phyloP scores from a whole-genome alignment of 202 grass and related monocot species.

The Elaeis oleifera region DNA sequence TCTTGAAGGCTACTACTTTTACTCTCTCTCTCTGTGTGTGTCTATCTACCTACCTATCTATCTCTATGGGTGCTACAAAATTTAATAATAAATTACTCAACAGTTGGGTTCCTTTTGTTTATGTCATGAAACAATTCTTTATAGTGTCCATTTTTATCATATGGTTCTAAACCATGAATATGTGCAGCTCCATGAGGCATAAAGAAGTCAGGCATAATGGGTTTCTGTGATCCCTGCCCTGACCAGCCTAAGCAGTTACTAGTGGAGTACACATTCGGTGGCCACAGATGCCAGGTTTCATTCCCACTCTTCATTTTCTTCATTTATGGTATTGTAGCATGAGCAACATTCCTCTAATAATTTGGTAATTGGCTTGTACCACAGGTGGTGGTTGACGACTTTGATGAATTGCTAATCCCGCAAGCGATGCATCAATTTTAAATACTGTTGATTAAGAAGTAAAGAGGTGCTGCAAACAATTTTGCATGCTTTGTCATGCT shows the following conservation, averaged over 20 bases:
- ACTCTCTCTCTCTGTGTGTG: too few relatives aligned
- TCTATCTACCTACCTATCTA: too few relatives aligned
- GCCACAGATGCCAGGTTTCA: slow-evolving; percentile 65
- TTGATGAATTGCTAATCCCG: slow-evolving; percentile 48
- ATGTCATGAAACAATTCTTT: neutral
- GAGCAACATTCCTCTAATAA: slow-evolving; percentile 15
- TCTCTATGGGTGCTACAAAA: too few relatives aligned
- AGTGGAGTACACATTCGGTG: slow-evolving; percentile 67
- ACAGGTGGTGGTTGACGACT: slow-evolving; percentile 72
- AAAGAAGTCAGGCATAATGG: slow-evolving; percentile 98
- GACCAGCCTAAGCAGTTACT: slow-evolving; percentile 67
- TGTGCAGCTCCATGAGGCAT: slow-evolving; percentile 88
- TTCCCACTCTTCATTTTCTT: slow-evolving; percentile 6
- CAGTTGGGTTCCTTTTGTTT: too few relatives aligned
- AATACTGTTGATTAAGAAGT: slow-evolving; percentile 12
- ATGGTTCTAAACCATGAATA: neutral
- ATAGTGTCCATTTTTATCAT: slow-evolving; percentile 6
- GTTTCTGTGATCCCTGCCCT: slow-evolving; percentile 94
- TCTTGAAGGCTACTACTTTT: too few relatives aligned
- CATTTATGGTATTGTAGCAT: neutral
- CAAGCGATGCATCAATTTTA: slow-evolving; percentile 47
- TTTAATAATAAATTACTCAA: too few relatives aligned
- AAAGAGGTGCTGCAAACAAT: too few relatives aligned
- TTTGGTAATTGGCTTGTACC: slow-evolving; percentile 20
- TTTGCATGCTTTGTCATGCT: too few relatives aligned